Evolutionary conservation across 805 yeast species (phyloP), one percentile per base, ranked within the genome.

Genomic region (Deakozyma indianensis): DNA sequence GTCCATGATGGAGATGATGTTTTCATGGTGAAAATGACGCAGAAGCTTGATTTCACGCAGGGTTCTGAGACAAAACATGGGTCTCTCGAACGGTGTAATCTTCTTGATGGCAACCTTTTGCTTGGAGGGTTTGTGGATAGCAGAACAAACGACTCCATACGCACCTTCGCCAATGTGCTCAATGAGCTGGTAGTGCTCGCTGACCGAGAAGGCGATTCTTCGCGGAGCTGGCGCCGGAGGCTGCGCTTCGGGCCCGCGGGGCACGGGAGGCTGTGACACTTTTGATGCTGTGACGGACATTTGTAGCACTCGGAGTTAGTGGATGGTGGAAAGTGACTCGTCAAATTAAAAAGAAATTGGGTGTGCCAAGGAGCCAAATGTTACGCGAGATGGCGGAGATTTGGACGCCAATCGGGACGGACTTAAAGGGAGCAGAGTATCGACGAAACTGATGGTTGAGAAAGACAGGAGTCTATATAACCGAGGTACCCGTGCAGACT

Each of bases 161-260:
- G 97, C 96, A 18, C 97, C 97, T 62, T 87, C 95, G 5, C 97
- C 97, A 1, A 90, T 79, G 15, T 90, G 75, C 52, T 84, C 86
- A 44, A 80, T 69, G 42, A 90, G 78, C 61, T 86, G 86, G 62
- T 88, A 90, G 57, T 84, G 87, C 50, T 82, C 83, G 23, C 88
- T 78, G 23, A 90, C 90, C 60, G 86, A 85, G 70, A 90, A 90
- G 2, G 76, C 66, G 44, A 74, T 68, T 47, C 65, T 65, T 46
- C 74, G 69, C 35, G 57, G 56, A 18, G 38, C 18, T 14, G 38
- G 18, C 4, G 38, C 38, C 20, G 11, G 38, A n/a, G 38, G 5
- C 18, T 9, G 20, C 5, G 18, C 18, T 25, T 25, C 28, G 14
- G 7, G 7, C 14, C 28, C 28, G 28, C 14, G 7, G 7, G 28